A percentile compares a stretch with the other conserved stretches of the same genome.
Conservation (phyloP, 768 basidiomycete species). For the Austroboletus festivus region DNA sequence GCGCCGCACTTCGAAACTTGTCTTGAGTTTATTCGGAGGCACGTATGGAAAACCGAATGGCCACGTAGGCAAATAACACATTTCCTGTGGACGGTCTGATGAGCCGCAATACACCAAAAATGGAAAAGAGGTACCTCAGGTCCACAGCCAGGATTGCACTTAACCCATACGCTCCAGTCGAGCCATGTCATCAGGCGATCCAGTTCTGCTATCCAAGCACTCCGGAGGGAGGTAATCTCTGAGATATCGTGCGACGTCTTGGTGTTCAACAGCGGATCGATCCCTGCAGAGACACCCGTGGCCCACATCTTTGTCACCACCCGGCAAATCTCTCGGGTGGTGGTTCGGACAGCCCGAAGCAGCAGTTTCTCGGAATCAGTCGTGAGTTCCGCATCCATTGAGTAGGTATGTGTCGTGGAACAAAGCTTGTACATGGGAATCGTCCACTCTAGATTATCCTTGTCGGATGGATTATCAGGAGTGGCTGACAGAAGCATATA, state of each 20-base stretch:
- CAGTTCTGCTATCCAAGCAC: slow-evolving; percentile 34
- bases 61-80: slow-evolving; percentile 22
- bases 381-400: slow-evolving; percentile 9
- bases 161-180: slow-evolving; percentile 50
- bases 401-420: slow-evolving; percentile 25
- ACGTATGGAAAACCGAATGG: slow-evolving; percentile 4
- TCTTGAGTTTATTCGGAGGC: no score
- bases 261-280: background rate
- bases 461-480: slow-evolving; percentile 1
- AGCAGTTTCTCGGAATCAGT: slow-evolving; percentile 29
- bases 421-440: slow-evolving; percentile 30
- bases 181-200: slow-evolving; percentile 44
- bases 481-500: slow-evolving; percentile 22
- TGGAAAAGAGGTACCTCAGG: slow-evolving; percentile 23
- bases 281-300: slow-evolving; percentile 28
- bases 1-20: no score
- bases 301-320: slow-evolving; percentile 47
- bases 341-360: slow-evolving; percentile 29
- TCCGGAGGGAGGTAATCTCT: slow-evolving; percentile 8
- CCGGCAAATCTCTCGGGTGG: slow-evolving; percentile 44
- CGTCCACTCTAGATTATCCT: slow-evolving; percentile 28
- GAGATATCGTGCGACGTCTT: background rate
- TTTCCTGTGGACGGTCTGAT: slow-evolving; percentile 8
- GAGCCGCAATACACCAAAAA: background rate
- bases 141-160: slow-evolving; percentile 43